Conservation (phyloP, 805 yeast species). For the Wickerhamiella brachini region DNA sequence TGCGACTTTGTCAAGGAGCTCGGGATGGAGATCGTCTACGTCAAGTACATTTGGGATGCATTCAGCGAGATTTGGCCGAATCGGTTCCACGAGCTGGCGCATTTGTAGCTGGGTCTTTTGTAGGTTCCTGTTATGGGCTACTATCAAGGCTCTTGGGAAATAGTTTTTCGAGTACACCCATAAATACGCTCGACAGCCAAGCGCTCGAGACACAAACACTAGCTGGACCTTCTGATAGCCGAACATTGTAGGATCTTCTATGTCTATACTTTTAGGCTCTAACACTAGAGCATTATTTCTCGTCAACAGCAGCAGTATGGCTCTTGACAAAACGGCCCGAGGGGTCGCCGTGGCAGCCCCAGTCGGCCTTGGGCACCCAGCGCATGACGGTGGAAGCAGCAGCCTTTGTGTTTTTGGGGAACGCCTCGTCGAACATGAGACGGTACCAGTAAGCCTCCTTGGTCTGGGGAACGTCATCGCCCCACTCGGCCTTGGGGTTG, state of each 20-base stretch:
- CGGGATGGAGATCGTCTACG: slow-evolving; percentile 48
- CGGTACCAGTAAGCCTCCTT: slow-evolving; percentile 99
- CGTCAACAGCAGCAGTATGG: slow-evolving; percentile 56
- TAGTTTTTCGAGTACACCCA: no score
- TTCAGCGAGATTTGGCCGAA: slow-evolving; percentile 50
- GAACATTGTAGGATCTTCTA: no score
- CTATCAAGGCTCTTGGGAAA: no score
- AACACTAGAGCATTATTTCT: neutral
- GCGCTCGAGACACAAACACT: no score
- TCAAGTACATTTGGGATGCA: slow-evolving; percentile 68
- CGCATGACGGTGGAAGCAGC: slow-evolving; percentile 97
- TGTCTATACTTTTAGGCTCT: no score
- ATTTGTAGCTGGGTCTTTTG: no score
- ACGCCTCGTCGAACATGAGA: slow-evolving; percentile 84
- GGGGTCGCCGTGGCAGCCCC: slow-evolving; percentile 99
- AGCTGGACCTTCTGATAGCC: no score
- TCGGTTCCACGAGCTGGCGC: slow-evolving; percentile 5
- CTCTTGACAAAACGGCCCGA: slow-evolving; percentile 92
- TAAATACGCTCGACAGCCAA: no score
- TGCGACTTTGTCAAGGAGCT: slow-evolving; percentile 32
- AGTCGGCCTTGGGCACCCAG: slow-evolving; percentile 99
- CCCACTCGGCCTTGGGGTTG: slow-evolving; percentile 92
- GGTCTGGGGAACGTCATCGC: slow-evolving; percentile 83
- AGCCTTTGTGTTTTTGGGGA: slow-evolving; percentile 73
- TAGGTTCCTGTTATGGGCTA: no score